phyloP scores from a whole-genome alignment of 2,329 filamentous ascomycete genomes.

The Pseudogymnoascus sp. region DNA sequence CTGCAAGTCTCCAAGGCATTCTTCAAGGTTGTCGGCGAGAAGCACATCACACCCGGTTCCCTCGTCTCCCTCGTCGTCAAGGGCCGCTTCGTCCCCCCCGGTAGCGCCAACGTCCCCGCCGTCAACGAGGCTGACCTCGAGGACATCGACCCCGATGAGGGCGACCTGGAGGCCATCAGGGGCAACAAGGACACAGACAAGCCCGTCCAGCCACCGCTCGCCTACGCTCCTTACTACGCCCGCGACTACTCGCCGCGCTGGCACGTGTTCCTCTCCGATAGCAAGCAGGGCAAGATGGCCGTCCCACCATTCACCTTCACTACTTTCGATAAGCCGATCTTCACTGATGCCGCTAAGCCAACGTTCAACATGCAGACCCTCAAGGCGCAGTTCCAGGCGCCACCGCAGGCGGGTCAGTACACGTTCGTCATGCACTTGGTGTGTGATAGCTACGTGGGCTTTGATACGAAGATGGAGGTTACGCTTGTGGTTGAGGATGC shows the following conservation, averaged over 20 bases:
- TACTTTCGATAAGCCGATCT: conserved; percentile 82
- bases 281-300: conserved; percentile 89
- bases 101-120: conserved; percentile 63
- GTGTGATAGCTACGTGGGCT: conserved; percentile 90
- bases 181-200: conserved; percentile 60
- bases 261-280: conserved; percentile 91
- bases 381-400: conserved; percentile 94
- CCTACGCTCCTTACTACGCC: conserved; percentile 82
- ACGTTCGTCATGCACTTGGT: conserved; percentile 90
- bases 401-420: conserved; percentile 85
- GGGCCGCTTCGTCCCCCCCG: conserved; percentile 85
- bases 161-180: conserved; percentile 77
- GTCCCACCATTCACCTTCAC: conserved; percentile 95
- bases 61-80: conserved; percentile 93
- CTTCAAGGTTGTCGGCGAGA: conserved; percentile 97
- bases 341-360: conserved; percentile 70
- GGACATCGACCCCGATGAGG: conserved; percentile 87
- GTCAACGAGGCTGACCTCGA: conserved; percentile 74
- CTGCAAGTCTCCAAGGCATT: conserved; percentile 86
- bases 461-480: conserved; percentile 87
- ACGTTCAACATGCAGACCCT: conserved; percentile 94
- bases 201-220: conserved; percentile 71
- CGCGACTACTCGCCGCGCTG: conserved; percentile 85
- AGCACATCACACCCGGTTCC: conserved; percentile 82
- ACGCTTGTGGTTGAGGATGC: conserved; percentile 84